phyloP scores from a whole-genome alignment of 495 filamentous ascomycete genomes.

The Aspergillus ostianus region DNA sequence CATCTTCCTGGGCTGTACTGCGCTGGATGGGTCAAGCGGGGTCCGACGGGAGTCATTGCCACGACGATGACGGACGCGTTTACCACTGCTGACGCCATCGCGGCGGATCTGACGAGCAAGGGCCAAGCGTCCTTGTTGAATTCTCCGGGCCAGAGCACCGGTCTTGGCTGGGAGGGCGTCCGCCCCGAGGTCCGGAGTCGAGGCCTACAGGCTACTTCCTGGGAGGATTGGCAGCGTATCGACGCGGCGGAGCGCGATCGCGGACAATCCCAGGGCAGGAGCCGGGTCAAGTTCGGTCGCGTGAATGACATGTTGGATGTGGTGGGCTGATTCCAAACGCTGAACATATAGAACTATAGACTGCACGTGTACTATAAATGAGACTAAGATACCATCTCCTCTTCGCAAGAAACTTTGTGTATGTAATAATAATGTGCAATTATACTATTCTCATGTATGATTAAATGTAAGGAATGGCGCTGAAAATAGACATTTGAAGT shows the following conservation, averaged over 20 bases:
- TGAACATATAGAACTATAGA: slow-evolving; percentile 1
- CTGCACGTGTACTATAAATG: background rate
- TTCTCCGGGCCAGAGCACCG: slow-evolving; percentile 36
- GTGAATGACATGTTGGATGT: slow-evolving; percentile 78
- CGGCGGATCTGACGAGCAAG: slow-evolving; percentile 59
- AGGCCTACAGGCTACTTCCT: slow-evolving; percentile 55
- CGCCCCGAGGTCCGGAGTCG: slow-evolving; percentile 50
- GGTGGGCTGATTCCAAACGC: slow-evolving; percentile 17
- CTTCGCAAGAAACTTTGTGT: background rate
- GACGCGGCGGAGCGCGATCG: slow-evolving; percentile 71
- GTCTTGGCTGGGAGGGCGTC: slow-evolving; percentile 75
- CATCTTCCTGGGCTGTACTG: slow-evolving; percentile 82
- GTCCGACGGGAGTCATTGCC: slow-evolving; percentile 93
- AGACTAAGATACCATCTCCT: background rate
- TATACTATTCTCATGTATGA: slow-evolving; percentile 3
- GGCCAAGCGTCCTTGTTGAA: slow-evolving; percentile 47
- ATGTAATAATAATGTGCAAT: slow-evolving; percentile 3
- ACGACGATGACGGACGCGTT: slow-evolving; percentile 97
- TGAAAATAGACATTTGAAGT: background rate
- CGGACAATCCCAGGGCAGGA: slow-evolving; percentile 67
- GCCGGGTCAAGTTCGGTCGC: slow-evolving; percentile 78
- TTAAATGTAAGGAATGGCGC: background rate
- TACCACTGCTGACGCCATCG: slow-evolving; percentile 77
- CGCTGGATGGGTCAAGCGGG: slow-evolving; percentile 94
- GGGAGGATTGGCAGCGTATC: slow-evolving; percentile 85